Percentiles rank a stretch among this genome's conserved stretches.
Conservation (phyloP, 805 yeast species). For the Isabelozyma rhagii region DNA sequence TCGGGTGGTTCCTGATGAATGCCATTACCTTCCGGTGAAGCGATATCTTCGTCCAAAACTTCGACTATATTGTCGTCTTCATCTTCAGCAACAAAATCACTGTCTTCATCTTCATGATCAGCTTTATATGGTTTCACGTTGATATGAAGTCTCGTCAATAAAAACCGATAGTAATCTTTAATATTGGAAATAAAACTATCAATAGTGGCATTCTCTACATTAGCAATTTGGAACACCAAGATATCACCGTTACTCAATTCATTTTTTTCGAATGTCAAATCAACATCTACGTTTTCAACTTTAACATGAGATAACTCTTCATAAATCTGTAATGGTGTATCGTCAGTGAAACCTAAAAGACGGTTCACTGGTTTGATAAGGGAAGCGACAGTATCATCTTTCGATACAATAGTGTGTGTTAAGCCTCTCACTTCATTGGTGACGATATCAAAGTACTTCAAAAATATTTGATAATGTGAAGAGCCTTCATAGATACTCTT, state of each 20-base stretch:
- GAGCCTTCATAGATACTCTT: slow-evolving; percentile 15
- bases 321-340: slow-evolving; percentile 34
- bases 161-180: slow-evolving; percentile 49
- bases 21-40: neutral
- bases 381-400: slow-evolving; percentile 41
- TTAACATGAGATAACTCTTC: slow-evolving; percentile 63
- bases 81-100: slow-evolving; percentile 37
- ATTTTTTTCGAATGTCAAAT: slow-evolving; percentile 46
- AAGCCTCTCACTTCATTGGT: slow-evolving; percentile 60
- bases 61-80: slow-evolving; percentile 5
- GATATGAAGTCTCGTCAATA: slow-evolving; percentile 61
- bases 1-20: slow-evolving; percentile 7
- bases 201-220: slow-evolving; percentile 17
- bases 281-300: slow-evolving; percentile 42
- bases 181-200: slow-evolving; percentile 22
- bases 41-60: slow-evolving; percentile 6
- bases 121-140: slow-evolving; percentile 45
- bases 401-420: slow-evolving; percentile 53
- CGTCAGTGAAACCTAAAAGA: slow-evolving; percentile 37
- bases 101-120: slow-evolving; percentile 48
- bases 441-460: slow-evolving; percentile 65
- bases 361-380: slow-evolving; percentile 39
- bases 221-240: slow-evolving; percentile 33
- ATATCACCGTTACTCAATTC: slow-evolving; percentile 73
- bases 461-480: slow-evolving; percentile 32